A percentile compares a stretch with the other conserved stretches of the same genome.
Conservation (phyloP, 1,284 basidiomycete species). For the Ganoderma meredithae region DNA sequence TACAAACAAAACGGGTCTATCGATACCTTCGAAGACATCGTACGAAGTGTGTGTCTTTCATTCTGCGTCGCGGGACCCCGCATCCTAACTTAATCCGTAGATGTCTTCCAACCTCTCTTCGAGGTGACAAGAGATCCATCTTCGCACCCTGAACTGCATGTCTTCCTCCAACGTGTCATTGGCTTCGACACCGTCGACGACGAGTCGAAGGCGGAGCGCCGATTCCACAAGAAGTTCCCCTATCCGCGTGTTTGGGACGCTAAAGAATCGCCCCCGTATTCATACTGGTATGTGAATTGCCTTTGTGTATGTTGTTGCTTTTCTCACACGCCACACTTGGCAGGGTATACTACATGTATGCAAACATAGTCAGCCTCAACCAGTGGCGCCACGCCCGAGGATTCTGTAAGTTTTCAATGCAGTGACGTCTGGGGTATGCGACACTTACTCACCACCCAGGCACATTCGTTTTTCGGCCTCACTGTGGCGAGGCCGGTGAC, state of each 20-base stretch:
- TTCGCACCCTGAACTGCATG: constrained; percentile 92
- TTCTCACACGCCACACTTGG: not conserved
- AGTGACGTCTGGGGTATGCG: not conserved
- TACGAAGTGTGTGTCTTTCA: constrained; percentile 72
- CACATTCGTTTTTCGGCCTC: constrained; percentile 97
- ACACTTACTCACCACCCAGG: constrained; percentile 52
- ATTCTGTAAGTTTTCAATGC: constrained; percentile 75
- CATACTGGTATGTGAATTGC: constrained; percentile 76
- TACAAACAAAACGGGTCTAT: constrained; percentile 93
- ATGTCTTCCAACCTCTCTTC: constrained; percentile 93
- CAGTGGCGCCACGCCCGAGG: constrained; percentile 89
- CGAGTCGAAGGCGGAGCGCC: constrained; percentile 92
- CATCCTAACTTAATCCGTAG: constrained; percentile 48
- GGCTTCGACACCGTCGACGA: constrained; percentile 99
- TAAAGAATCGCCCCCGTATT: constrained; percentile 91
- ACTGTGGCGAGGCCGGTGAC: constrained; percentile 98
- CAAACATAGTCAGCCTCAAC: constrained; percentile 95
- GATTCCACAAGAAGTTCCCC: constrained; percentile 96
- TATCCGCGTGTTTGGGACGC: constrained; percentile 93
- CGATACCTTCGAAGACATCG: constrained; percentile 90
- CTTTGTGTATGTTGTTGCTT: not conserved
- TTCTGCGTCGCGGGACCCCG: not conserved
- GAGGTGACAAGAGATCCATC: constrained; percentile 95
- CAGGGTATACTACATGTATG: constrained; percentile 98
- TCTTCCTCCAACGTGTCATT: constrained; percentile 95